Base-by-base conservation (phyloP, 805 yeast genomes). In the Zygosaccharomyces bailii region DNA sequence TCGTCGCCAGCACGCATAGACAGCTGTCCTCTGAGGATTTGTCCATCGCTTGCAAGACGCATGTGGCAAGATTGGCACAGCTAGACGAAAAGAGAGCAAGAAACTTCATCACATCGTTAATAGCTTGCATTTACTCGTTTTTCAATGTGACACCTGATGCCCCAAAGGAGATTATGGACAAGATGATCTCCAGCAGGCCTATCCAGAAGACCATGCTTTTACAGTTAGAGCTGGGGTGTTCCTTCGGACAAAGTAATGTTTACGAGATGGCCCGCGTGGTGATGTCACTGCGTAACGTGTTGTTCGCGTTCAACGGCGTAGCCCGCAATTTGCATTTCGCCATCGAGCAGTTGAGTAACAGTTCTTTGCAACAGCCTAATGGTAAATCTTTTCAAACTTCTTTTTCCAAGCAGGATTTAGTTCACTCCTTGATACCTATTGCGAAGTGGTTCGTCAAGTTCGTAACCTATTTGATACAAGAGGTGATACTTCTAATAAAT, bases 401-500 rank as follows among this genome's bases (percentile, higher is more conserved):
- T 1, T 69, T 75, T 17, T 68, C 74, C 7, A 70, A 88, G 52
- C 82, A 82, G 29, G 89, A 84, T 53, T 72, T 79, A 49, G 72
- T 84, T 3, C 69, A 82, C 53, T 72, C 79, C 13, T 69, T 81
- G 8, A 64, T 86, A n/a, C 97, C 97, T 0, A 78, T 84, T 31
- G 79, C 85, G 6, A 78, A 87, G 55, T 91, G 97, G 96, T 76
- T 86, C 52, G 75, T 87, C 24, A 96, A 89, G 59, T 78, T 87
- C 48, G 71, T 87, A 43, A 78, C 83, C 1, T 80, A 78, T 50
- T 60, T 86, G 32, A 78, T 81, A 43, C 95, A 90, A 61, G 96
- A 91, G 52, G 64, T 84, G 25, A 57, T 82, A 18, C 75, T 80
- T 25, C 54, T 81, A 20, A 55, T 50, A 42, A 71, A 43, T 37